Evolutionary conservation across 306 rosid species (phyloP), one percentile per base, ranked within the genome.

Genomic region (Nissolia schottii): DNA sequence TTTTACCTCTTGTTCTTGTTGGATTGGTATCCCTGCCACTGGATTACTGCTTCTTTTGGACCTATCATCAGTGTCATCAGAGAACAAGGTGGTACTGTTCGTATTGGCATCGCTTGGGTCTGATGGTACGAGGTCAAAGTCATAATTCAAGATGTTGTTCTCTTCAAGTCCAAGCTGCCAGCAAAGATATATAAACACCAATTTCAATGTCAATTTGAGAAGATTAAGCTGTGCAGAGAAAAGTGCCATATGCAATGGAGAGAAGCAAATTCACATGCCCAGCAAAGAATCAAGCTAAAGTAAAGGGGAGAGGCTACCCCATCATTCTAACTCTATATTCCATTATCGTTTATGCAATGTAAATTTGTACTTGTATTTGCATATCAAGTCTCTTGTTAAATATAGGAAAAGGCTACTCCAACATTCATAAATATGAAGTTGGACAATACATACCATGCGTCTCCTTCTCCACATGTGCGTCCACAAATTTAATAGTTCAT

Each of bases 401-500:
- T 24, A 28, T 11, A 3, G 34, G 34, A n/a, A 28, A 37, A 56
- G 19, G 9, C 56, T n/a, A 14, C 19, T 37, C 62, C 62, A 18
- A 50, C 59, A 71, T 20, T 18, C 64, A 32, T 20, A n/a, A 23
- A 73, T 60, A 71, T 57, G 71, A 54, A 77, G 74, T 59, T 23
- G 71, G 40, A 64, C 46, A 63, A 79, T 56, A 87, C 92, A 72
- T 83, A 94, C 99, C 99, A 86, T 89, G 86, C 79, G 97, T 82
- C 99, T 88, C 86, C 99, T 86, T 83, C 97, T 86, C 99, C 99
- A 95, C 99, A 91, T 81, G 86, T 95, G 99, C 1, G 92, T 95
- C 99, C 97, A 95, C 90, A 95, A 84, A 80, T 88, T 95, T 64
- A 95, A 73, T 76, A 95, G 96, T 83, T 95, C 99, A 85, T 95